Evolutionary conservation across 164 flowering plant species (phyloP).

Genomic region (Liriodendron chinense): DNA sequence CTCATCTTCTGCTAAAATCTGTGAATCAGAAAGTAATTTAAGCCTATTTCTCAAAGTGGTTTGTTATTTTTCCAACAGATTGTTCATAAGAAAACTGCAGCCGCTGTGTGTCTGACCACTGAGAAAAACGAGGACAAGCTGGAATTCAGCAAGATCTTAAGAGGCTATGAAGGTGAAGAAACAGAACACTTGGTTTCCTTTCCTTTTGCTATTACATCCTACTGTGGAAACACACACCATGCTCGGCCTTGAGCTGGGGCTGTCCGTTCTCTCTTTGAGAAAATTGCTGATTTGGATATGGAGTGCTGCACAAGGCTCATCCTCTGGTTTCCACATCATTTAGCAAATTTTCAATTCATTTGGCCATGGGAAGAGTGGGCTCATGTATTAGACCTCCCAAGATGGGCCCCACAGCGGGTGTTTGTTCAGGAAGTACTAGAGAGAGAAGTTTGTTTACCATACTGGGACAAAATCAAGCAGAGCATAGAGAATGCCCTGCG

Average conservation of each 20-base stretch:
- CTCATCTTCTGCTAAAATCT: no score
- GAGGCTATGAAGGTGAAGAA: neutral
- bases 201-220: no score
- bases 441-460: conserved; percentile 93
- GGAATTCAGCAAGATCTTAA: neutral
- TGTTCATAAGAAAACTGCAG: neutral
- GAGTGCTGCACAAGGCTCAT: conserved; percentile 89
- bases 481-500: conserved; percentile 89
- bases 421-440: conserved; percentile 98
- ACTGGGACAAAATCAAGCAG: conserved; percentile 99
- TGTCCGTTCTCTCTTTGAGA: conserved; percentile 95
- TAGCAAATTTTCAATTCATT: conserved; percentile 93
- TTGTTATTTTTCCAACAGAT: neutral
- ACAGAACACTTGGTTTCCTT: no score
- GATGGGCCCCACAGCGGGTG: conserved; percentile 96
- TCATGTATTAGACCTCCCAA: conserved; percentile 85
- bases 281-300: conserved; percentile 88
- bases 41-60: neutral
- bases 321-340: conserved; percentile 98
- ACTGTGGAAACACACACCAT: no score
- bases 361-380: conserved; percentile 99
- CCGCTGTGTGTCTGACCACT: neutral
- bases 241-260: no score
- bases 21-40: no score
- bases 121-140: neutral